Conservation (phyloP, 306 rosid genomes). For the Hippophae rhamnoides region DNA sequence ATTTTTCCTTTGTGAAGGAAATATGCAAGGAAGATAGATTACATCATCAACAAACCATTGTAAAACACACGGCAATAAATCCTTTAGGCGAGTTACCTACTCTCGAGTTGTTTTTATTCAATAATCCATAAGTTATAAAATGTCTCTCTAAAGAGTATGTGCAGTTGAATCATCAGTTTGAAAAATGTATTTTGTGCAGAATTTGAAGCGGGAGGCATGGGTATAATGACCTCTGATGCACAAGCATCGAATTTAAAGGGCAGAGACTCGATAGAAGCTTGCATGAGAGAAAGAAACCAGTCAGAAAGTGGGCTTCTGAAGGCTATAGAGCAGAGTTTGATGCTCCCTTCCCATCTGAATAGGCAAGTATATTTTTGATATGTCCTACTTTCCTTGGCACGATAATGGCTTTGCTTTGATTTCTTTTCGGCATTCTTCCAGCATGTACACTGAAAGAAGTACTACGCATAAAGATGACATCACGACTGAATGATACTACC, state of each 20-base stretch:
- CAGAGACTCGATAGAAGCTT: constrained; percentile 22
- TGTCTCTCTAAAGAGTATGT: neutral
- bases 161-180: neutral
- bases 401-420: no score
- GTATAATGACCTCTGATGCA: constrained; percentile 25
- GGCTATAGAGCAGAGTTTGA: constrained; percentile 29
- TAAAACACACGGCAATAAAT: constrained; percentile 27
- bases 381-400: no score
- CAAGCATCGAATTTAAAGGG: constrained; percentile 29
- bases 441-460: no score
- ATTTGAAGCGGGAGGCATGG: constrained; percentile 23
- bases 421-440: no score
- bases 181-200: constrained; percentile 8
- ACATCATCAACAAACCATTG: constrained; percentile 35
- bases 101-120: neutral
- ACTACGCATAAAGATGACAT: no score
- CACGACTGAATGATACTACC: no score
- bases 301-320: constrained; percentile 23
- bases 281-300: constrained; percentile 31
- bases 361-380: constrained; percentile 18
- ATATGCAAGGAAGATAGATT: constrained; percentile 29
- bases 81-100: constrained; percentile 35
- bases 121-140: no score
- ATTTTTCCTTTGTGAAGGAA: constrained; percentile 24
- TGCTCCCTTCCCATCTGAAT: constrained; percentile 35